phyloP scores from a whole-genome alignment of 148 eudicot species.

The Diospyros lotus region DNA sequence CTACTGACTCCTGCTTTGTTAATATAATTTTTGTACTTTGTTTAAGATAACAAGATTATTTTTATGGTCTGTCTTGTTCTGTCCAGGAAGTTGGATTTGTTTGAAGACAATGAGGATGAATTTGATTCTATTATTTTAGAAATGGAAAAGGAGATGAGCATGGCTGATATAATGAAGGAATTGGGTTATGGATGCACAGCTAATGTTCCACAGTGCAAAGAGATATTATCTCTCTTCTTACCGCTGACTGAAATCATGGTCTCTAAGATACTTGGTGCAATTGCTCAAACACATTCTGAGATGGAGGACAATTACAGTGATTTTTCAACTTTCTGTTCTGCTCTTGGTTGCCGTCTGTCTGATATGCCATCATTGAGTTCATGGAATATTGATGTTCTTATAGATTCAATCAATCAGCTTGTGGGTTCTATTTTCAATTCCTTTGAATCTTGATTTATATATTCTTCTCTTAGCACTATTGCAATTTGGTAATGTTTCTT shows the following conservation, averaged over 20 bases:
- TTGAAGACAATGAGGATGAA: constrained; percentile 59
- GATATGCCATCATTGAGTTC: constrained; percentile 61
- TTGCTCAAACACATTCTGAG: constrained; percentile 59
- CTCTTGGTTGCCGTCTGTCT: constrained; percentile 43
- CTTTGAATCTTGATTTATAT: constrained; percentile 5
- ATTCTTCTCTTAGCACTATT: not conserved
- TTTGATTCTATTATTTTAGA: constrained; percentile 78
- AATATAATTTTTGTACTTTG: not conserved
- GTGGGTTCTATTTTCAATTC: constrained; percentile 39
- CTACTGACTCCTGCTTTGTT: not conserved
- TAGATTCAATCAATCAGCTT: constrained; percentile 82
- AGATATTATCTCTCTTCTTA: constrained; percentile 59
- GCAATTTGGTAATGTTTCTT: not conserved
- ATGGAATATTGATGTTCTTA: constrained; percentile 74
- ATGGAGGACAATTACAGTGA: constrained; percentile 56
- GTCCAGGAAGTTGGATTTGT: constrained; percentile 57
- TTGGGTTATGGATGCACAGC: constrained; percentile 86
- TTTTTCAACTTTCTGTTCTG: constrained; percentile 64
- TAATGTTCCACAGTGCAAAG: constrained; percentile 75
- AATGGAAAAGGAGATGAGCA: constrained; percentile 82
- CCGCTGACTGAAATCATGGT: constrained; percentile 70
- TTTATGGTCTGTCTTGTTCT: constrained; percentile 5
- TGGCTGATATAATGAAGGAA: constrained; percentile 85
- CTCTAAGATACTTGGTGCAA: constrained; percentile 69
- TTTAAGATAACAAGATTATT: not conserved